A percentile compares a stretch with the other conserved stretches of the same genome.
phyloP scores from a whole-genome alignment of 2,329 filamentous ascomycete species.

The Arthrobotrys iridis region DNA sequence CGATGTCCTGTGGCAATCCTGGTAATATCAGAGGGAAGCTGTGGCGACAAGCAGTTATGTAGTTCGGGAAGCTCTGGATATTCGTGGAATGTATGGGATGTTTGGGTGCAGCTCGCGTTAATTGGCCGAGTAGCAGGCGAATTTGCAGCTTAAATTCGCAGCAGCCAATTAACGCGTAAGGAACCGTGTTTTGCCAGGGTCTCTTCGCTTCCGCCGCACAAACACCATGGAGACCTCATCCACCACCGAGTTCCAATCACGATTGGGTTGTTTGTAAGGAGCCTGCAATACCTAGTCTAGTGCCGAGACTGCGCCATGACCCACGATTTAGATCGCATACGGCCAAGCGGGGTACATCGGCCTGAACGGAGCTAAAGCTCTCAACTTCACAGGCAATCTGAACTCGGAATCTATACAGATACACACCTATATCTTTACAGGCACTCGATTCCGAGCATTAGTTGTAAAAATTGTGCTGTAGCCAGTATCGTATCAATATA shows the following conservation, averaged over 20 bases:
- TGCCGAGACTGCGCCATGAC: constrained; percentile 17
- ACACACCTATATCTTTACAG: too few species aligned
- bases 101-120: constrained; percentile 18
- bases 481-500: neutral
- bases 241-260: constrained; percentile 4
- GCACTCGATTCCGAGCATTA: too few species aligned
- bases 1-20: neutral
- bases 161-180: constrained; percentile 14
- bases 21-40: neutral
- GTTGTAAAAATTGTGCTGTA: too few species aligned
- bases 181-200: neutral
- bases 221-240: constrained; percentile 9
- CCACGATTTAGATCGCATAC: neutral
- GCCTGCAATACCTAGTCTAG: too few species aligned
- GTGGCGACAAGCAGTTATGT: neutral
- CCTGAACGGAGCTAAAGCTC: constrained; percentile 2
- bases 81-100: neutral
- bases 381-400: neutral
- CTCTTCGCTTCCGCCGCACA: neutral
- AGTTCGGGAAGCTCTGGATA: neutral
- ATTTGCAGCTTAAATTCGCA: neutral
- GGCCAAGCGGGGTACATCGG: neutral
- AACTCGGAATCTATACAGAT: neutral
- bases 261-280: constrained; percentile 17
- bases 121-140: neutral